Evolutionary conservation across 805 yeast species (phyloP).

Genomic region (Saturnispora kantuleensis): DNA sequence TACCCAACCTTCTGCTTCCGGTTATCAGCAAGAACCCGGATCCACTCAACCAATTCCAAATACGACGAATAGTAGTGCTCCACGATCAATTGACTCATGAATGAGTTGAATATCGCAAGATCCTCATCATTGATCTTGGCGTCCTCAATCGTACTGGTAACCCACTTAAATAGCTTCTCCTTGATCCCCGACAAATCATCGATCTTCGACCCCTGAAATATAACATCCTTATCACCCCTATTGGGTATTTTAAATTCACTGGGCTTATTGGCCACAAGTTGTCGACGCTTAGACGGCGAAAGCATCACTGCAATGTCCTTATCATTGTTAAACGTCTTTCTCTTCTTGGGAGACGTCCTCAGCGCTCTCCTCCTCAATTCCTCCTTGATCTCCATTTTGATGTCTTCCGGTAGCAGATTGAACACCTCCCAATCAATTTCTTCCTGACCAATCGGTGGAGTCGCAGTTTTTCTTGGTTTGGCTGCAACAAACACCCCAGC

Average conservation of each 20-base stretch:
- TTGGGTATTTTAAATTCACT: background rate
- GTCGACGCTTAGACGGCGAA: constrained; percentile 8
- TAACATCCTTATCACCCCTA: constrained; percentile 2
- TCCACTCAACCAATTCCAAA: constrained; percentile 13
- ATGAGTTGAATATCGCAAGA: constrained; percentile 20
- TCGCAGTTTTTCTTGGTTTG: background rate
- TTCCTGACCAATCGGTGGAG: constrained; percentile 2
- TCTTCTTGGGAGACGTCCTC: constrained; percentile 17
- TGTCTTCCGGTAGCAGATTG: constrained; percentile 52
- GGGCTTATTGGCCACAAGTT: background rate
- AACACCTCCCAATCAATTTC: constrained; percentile 60
- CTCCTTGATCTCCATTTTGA: constrained; percentile 48
- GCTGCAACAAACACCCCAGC: no score
- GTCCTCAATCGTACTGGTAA: constrained; percentile 15
- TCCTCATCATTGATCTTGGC: constrained; percentile 20
- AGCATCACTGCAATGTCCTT: constrained; percentile 15
- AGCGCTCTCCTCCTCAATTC: constrained; percentile 38
- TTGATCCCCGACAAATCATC: constrained; percentile 12
- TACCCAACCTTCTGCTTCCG: constrained; percentile 9
- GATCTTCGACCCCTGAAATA: constrained; percentile 20
- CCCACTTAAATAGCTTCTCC: constrained; percentile 17
- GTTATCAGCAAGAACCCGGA: constrained; percentile 11
- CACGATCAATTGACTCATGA: constrained; percentile 20
- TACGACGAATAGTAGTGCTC: constrained; percentile 16
- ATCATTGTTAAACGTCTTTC: constrained; percentile 3